phyloP scores from a whole-genome alignment of 768 basidiomycete species.

The Crucibulum laeve region DNA sequence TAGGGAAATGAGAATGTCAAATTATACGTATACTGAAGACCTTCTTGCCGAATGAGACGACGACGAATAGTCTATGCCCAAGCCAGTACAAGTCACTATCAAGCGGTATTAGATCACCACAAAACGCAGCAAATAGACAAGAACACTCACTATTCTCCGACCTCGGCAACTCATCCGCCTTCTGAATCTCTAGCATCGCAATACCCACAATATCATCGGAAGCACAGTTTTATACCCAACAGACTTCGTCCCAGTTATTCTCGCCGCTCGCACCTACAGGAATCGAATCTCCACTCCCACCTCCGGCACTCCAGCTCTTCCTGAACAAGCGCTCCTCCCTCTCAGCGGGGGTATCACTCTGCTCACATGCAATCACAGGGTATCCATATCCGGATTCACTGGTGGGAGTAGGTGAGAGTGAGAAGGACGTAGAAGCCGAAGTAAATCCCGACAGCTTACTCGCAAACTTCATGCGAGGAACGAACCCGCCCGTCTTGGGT shows the following conservation, averaged over 20 bases:
- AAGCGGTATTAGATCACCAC: background rate
- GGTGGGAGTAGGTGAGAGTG: background rate
- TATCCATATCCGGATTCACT: constrained; percentile 1
- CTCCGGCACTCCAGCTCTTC: constrained; percentile 1
- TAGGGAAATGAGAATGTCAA: constrained; percentile 77
- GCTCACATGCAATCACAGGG: background rate
- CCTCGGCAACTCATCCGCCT: constrained; percentile 80
- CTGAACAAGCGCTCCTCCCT: constrained; percentile 7
- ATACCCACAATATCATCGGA: constrained; percentile 88
- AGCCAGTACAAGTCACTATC: constrained; percentile 78
- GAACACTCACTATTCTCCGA: constrained; percentile 75
- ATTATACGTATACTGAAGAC: constrained; percentile 92
- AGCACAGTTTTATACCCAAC: constrained; percentile 49
- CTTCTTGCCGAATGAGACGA: constrained; percentile 95
- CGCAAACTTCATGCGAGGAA: constrained; percentile 18
- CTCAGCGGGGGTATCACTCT: constrained; percentile 6
- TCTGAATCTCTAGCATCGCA: constrained; percentile 88
- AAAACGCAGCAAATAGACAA: background rate
- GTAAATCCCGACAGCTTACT: constrained; percentile 9
- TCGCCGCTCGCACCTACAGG: background rate
- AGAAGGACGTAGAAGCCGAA: constrained; percentile 7
- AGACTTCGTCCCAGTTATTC: constrained; percentile 15
- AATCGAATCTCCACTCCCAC: background rate
- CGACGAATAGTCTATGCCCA: constrained; percentile 97
- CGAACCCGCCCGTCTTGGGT: constrained; percentile 6